Percentiles rank a stretch among this genome's conserved stretches.
phyloP scores from a whole-genome alignment of 495 filamentous ascomycete species.

The Penicillium macrosclerotiorum region DNA sequence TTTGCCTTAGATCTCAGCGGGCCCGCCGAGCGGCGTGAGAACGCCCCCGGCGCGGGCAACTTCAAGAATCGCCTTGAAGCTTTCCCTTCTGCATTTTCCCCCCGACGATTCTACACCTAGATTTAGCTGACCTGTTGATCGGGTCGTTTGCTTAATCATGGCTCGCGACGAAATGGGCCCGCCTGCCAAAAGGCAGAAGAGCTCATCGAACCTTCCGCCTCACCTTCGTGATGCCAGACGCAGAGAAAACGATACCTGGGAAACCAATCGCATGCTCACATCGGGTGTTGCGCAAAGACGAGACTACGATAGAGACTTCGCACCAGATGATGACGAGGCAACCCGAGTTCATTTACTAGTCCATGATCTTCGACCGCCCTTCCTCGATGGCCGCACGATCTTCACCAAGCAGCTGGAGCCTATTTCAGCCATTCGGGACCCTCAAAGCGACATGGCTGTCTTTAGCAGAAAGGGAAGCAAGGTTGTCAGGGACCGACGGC shows the following conservation, averaged over 20 bases:
- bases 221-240: conserved; percentile 61
- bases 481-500: conserved; percentile 85
- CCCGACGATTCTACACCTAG: too few relatives aligned
- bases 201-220: conserved; percentile 35
- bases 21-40: too few relatives aligned
- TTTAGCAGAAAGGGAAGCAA: conserved; percentile 95
- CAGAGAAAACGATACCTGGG: conserved; percentile 95
- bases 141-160: conserved; percentile 22
- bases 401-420: conserved; percentile 98
- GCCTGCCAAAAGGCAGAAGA: conserved; percentile 46
- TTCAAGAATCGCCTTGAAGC: not conserved
- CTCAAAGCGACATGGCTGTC: conserved; percentile 98
- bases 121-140: not conserved
- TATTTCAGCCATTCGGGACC: conserved; percentile 86
- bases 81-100: too few relatives aligned
- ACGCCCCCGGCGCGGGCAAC: too few relatives aligned
- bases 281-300: conserved; percentile 91
- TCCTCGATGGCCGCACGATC: conserved; percentile 89
- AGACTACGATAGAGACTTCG: conserved; percentile 75
- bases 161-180: conserved; percentile 37
- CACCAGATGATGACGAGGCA: conserved; percentile 87
- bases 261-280: conserved; percentile 97
- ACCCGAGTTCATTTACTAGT: conserved; percentile 89
- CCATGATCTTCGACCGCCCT: conserved; percentile 92
- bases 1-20: conserved; percentile 18